phyloP scores from a whole-genome alignment of 1,284 basidiomycete genomes.

The Tylopilus orsonianus region DNA sequence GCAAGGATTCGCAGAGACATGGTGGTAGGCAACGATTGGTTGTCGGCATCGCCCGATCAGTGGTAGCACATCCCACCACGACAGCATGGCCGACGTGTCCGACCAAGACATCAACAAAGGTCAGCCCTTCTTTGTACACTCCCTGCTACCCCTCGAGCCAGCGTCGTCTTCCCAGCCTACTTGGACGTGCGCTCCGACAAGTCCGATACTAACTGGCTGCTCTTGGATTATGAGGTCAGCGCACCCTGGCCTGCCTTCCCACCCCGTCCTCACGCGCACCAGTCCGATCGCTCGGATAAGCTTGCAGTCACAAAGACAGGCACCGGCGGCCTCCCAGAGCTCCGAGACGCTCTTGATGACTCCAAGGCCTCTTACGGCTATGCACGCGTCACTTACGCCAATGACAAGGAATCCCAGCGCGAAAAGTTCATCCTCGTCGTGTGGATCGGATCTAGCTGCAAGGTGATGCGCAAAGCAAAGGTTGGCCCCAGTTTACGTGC shows the following conservation, averaged over 20 bases:
- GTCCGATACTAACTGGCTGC: constrained; percentile 80
- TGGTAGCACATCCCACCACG: background rate
- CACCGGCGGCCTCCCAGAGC: constrained; percentile 73
- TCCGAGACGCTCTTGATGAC: constrained; percentile 73
- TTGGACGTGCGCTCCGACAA: constrained; percentile 81
- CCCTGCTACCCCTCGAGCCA: constrained; percentile 5
- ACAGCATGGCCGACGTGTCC: constrained; percentile 78
- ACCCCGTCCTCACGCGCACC: constrained; percentile 17
- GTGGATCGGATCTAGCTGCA: constrained; percentile 86
- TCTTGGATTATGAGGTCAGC: constrained; percentile 82
- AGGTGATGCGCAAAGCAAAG: constrained; percentile 90
- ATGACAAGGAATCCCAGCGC: constrained; percentile 82
- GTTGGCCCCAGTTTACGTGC: constrained; percentile 44
- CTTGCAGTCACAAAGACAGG: constrained; percentile 77
- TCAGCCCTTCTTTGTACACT: constrained; percentile 35
- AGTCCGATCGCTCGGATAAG: constrained; percentile 84
- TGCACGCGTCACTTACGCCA: constrained; percentile 79
- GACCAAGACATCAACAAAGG: constrained; percentile 79
- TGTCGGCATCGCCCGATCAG: constrained; percentile 29
- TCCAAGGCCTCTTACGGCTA: constrained; percentile 81
- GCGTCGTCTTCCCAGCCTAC: constrained; percentile 60
- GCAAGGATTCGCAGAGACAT: constrained; percentile 23
- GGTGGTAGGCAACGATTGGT: background rate
- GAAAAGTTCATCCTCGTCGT: constrained; percentile 90
- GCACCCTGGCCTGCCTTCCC: constrained; percentile 9